A percentile compares a stretch with the other conserved stretches of the same genome.
phyloP scores from a whole-genome alignment of 2,329 filamentous ascomycete genomes.

The Capronia coronata region DNA sequence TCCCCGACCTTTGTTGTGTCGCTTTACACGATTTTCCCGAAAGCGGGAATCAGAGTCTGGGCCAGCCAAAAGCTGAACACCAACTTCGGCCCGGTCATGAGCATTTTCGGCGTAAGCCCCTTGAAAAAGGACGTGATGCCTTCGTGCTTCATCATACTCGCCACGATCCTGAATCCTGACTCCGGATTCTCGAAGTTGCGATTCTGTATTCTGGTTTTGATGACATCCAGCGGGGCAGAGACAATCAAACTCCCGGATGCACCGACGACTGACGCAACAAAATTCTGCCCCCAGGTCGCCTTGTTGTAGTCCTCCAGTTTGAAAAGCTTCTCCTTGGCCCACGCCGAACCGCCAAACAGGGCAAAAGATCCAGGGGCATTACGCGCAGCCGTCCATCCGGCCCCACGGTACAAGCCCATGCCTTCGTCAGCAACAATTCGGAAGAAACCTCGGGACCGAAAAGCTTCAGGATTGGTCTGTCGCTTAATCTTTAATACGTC shows the following conservation, averaged over 20 bases:
- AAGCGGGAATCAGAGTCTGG: slow-evolving; percentile 93
- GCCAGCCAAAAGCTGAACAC: slow-evolving; percentile 99
- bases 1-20: neutral
- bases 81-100: slow-evolving; percentile 98
- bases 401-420: slow-evolving; percentile 90
- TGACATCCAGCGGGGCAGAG: slow-evolving; percentile 91
- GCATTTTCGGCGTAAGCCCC: slow-evolving; percentile 89
- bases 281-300: slow-evolving; percentile 92
- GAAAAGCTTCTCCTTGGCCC: slow-evolving; percentile 95
- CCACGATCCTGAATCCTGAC: slow-evolving; percentile 82
- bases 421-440: slow-evolving; percentile 89
- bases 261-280: slow-evolving; percentile 89
- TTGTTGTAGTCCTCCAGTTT: slow-evolving; percentile 89
- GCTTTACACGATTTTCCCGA: slow-evolving; percentile 60
- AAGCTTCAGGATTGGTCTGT: slow-evolving; percentile 97
- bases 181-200: slow-evolving; percentile 98
- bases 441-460: slow-evolving; percentile 85
- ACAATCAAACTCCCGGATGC: slow-evolving; percentile 92
- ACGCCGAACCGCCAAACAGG: slow-evolving; percentile 93
- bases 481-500: slow-evolving; percentile 99
- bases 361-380: slow-evolving; percentile 97
- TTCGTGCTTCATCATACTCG: slow-evolving; percentile 89
- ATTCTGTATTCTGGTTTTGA: slow-evolving; percentile 98
- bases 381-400: slow-evolving; percentile 94
- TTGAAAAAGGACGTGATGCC: slow-evolving; percentile 90